Evolutionary conservation across 2,329 filamentous ascomycete genomes (phyloP).

Genomic region (Fusarium sp.): DNA sequence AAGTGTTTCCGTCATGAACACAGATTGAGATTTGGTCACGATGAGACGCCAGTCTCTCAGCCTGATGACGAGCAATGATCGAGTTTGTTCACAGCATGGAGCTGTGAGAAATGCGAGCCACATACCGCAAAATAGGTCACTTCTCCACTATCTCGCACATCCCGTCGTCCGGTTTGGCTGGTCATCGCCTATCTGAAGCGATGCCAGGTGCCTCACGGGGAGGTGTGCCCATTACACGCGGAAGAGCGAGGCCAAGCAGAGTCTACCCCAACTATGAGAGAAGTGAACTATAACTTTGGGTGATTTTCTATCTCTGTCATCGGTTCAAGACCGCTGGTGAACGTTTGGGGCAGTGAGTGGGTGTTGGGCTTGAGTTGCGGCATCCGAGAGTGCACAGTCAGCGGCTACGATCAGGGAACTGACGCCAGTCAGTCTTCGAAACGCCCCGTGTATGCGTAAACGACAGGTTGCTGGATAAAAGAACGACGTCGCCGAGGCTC

Average conservation of each 20-base stretch:
- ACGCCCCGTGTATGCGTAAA: constrained; percentile 32
- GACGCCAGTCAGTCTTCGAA: background rate
- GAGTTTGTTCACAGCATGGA: background rate
- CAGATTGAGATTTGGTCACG: no score
- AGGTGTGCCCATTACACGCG: background rate
- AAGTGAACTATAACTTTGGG: background rate
- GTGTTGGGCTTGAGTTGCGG: background rate
- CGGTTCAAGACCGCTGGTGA: no score
- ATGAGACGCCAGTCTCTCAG: background rate
- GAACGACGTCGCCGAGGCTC: constrained; percentile 44
- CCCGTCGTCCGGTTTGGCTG: background rate
- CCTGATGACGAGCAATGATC: no score
- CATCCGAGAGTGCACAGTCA: constrained; percentile 48
- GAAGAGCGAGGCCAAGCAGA: background rate
- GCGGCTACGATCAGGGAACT: constrained; percentile 41
- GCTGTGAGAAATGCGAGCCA: background rate
- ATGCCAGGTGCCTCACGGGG: background rate
- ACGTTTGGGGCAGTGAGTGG: background rate
- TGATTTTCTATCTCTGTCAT: background rate
- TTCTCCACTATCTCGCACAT: background rate
- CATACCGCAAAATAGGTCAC: background rate
- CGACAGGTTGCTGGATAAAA: constrained; percentile 43
- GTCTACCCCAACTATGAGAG: background rate
- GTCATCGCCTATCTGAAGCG: background rate
- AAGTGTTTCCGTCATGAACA: constrained; percentile 41